These are phyloP conservation scores for Sphenostylis stenocarpa DNA, from an alignment of 306 rosid species.

Conservation along the genomic window DNA sequence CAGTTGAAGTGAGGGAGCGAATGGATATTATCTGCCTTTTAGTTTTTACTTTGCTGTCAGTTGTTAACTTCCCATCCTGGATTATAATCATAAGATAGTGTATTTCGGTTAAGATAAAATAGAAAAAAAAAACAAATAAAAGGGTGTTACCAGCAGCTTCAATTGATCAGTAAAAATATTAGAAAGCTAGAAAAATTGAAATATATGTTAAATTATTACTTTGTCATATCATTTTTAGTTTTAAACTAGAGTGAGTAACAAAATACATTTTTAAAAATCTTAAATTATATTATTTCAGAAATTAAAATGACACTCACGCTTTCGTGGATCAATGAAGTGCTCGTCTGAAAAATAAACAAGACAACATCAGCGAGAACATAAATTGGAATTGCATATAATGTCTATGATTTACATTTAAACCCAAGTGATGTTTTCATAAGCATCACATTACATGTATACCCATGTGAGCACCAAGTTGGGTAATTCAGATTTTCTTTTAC, in stretches of 20 bases:
- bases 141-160: neutral
- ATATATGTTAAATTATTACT: too few species aligned
- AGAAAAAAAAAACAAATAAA: neutral
- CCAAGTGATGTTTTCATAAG: neutral
- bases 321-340: too few species aligned
- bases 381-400: neutral
- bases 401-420: neutral
- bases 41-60: neutral
- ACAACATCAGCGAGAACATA: neutral
- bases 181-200: neutral
- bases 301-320: too few species aligned
- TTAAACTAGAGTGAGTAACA: too few species aligned
- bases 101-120: neutral
- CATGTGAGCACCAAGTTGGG: neutral
- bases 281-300: too few species aligned
- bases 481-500: neutral
- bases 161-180: neutral
- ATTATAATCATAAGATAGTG: neutral
- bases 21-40: neutral
- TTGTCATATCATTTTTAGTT: too few species aligned
- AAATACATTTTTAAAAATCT: too few species aligned
- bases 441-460: too few species aligned
- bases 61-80: conserved; percentile 13
- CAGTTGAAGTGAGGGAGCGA: neutral
- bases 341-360: neutral